phyloP scores from a whole-genome alignment of 2,329 filamentous ascomycete genomes.

The Aspergillus chevalieri region DNA sequence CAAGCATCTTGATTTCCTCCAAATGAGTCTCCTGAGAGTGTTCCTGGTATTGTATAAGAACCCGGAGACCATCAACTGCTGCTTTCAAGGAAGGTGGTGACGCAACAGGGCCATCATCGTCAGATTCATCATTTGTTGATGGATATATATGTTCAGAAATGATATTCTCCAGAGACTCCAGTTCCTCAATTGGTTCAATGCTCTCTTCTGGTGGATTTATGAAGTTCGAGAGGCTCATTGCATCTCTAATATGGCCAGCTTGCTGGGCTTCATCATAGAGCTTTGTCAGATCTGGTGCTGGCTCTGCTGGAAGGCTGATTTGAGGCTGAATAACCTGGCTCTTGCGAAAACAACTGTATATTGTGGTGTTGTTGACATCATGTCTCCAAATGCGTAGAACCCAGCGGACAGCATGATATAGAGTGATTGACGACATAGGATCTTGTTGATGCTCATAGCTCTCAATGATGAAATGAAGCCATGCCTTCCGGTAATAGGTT shows the following conservation, averaged over 20 bases:
- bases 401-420: neutral
- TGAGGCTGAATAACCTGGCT: neutral
- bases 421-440: neutral
- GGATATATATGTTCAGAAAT: neutral
- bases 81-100: neutral
- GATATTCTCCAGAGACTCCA: neutral
- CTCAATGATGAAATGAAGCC: neutral
- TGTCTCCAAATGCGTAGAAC: neutral
- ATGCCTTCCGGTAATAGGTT: conserved; percentile 6
- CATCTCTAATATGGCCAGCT: neutral
- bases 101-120: neutral
- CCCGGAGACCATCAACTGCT: neutral
- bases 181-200: neutral
- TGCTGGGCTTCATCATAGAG: neutral
- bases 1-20: neutral
- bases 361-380: neutral
- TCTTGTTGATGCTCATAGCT: neutral
- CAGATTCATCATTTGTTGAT: neutral
- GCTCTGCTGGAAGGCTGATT: neutral
- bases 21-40: neutral
- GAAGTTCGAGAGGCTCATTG: neutral
- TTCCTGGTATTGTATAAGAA: neutral
- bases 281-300: neutral
- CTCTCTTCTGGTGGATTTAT: neutral
- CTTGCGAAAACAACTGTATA: neutral